A percentile compares a stretch with the other conserved stretches of the same genome.
Evolutionary conservation across 768 basidiomycete species (phyloP).

Genomic region (Hygrocybe punicea): DNA sequence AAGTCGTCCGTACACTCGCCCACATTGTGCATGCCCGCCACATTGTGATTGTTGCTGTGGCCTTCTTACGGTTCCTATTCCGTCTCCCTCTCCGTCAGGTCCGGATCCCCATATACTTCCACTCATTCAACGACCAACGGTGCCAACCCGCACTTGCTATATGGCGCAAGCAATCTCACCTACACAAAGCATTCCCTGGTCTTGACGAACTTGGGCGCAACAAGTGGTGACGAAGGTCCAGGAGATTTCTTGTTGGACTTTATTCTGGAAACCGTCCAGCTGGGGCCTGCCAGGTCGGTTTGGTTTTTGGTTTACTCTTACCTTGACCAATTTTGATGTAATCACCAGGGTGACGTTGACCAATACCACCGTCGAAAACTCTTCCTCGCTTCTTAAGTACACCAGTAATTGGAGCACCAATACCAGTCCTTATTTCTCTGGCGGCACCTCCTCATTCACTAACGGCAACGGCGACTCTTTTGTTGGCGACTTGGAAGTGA

Average conservation of each 20-base stretch:
- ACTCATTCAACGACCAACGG: slow-evolving; percentile 35
- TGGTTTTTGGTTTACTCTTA: background rate
- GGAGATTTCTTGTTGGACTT: slow-evolving; percentile 43
- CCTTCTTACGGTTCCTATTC: slow-evolving; percentile 44
- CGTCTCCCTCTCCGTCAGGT: slow-evolving; percentile 36
- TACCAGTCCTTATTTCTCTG: slow-evolving; percentile 43
- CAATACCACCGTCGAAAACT: slow-evolving; percentile 44
- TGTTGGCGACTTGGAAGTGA: no score
- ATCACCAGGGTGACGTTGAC: slow-evolving; percentile 36
- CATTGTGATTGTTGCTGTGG: slow-evolving; percentile 11
- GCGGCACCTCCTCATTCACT: slow-evolving; percentile 44
- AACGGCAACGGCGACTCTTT: slow-evolving; percentile 38
- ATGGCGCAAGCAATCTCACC: slow-evolving; percentile 32
- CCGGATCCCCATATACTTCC: slow-evolving; percentile 12
- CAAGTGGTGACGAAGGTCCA: slow-evolving; percentile 37
- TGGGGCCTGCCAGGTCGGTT: slow-evolving; percentile 42
- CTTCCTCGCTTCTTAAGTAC: slow-evolving; percentile 36
- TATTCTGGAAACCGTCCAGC: slow-evolving; percentile 40
- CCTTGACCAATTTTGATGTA: background rate
- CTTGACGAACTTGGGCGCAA: slow-evolving; percentile 42
- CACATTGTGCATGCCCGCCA: no score
- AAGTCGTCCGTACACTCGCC: no score
- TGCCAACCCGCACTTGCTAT: slow-evolving; percentile 35
- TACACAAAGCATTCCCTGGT: slow-evolving; percentile 39
- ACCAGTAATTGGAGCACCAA: slow-evolving; percentile 43